Base-by-base conservation (phyloP, 1,284 basidiomycete genomes). In the Marasmius tenuissimus region DNA sequence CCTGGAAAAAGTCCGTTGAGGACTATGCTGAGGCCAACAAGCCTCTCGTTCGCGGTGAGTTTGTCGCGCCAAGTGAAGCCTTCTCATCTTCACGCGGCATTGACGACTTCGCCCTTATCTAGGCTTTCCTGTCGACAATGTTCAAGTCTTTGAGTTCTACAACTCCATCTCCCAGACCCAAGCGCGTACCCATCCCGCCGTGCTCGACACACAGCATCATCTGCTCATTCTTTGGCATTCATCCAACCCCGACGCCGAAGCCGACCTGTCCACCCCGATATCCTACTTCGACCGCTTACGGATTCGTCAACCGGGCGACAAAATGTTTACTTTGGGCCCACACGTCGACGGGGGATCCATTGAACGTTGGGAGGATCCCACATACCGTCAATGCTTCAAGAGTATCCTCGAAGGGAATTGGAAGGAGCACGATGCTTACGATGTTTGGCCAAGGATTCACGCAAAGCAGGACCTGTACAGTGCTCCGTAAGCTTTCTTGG, bases 311-410 rank as follows among this genome's bases (percentile, higher is more conserved):
- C 91, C 92, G 0, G 92, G 92, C 0, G 91, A 92, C 66, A 73
- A 78, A 8, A 78, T 81, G 48, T 85, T 85, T 64, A 75, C 78
- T 0, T 75, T 93, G 3, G 90, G 88, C 0, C 86, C 91, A 4
- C 92, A 94, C 68, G 80, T 91, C 53, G 92, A 94, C 69, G 88
- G 88, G 0, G 92, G 91, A 0, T 82, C 85, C 4, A 76, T 93
- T 6, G 91, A 94, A 73, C 75, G 89, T 0, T 94, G 92, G 92
- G 91, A 94, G 72, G 92, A 93, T 70, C 73, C 77, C 0, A 75
- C 71, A 1, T 91, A 87, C 69, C 76, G 87, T n/a, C 69, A 67
- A 1, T 86, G 85, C 22, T 93, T 86, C 72, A 50, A 66, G 3
- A 68, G 75, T 12, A 87, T 93, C 55, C 70, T 93, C 1, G 62